These are phyloP conservation scores for Ceratobasidium theobromae DNA, from an alignment of 1,284 basidiomycete genomes.

Conservation along the genomic window DNA sequence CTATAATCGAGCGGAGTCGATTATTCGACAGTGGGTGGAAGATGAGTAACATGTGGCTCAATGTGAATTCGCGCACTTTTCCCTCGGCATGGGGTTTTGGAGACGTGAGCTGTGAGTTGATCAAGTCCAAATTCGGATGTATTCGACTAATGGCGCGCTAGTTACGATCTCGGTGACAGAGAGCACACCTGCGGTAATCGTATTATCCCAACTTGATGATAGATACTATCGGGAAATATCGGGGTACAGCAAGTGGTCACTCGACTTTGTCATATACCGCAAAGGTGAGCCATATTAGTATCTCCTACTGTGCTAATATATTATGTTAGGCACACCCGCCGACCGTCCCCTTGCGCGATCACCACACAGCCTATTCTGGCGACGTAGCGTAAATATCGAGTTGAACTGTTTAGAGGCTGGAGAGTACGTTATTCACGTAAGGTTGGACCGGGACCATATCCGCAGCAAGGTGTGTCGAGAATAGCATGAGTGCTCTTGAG, in stretches of 20 bases:
- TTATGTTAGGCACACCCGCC: background rate
- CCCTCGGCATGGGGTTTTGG: constrained; percentile 53
- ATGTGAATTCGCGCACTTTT: constrained; percentile 42
- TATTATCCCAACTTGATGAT: constrained; percentile 1
- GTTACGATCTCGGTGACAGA: constrained; percentile 14
- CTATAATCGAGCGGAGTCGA: constrained; percentile 16
- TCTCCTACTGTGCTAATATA: background rate
- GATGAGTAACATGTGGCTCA: constrained; percentile 25
- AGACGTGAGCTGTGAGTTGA: constrained; percentile 42
- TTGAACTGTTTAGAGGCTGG: constrained; percentile 14
- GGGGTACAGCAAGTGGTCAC: constrained; percentile 5
- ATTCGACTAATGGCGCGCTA: background rate
- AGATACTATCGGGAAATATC: constrained; percentile 9
- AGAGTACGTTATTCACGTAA: constrained; percentile 14
- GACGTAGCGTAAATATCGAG: constrained; percentile 12
- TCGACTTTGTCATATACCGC: constrained; percentile 19
- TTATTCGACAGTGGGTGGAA: constrained; percentile 30
- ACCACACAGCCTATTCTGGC: constrained; percentile 7
- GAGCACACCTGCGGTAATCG: constrained; percentile 1
- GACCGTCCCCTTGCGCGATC: constrained; percentile 7
- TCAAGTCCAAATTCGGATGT: background rate
- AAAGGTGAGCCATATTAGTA: background rate
- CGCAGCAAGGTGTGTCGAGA: constrained; percentile 17
- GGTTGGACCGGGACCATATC: constrained; percentile 15
- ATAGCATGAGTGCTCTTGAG: background rate